Percentiles rank a stretch among this genome's conserved stretches.
These are phyloP conservation scores for Blastocystis sp. DNA, from an alignment of 352 stramenopile genomes.

Conservation along the genomic window DNA sequence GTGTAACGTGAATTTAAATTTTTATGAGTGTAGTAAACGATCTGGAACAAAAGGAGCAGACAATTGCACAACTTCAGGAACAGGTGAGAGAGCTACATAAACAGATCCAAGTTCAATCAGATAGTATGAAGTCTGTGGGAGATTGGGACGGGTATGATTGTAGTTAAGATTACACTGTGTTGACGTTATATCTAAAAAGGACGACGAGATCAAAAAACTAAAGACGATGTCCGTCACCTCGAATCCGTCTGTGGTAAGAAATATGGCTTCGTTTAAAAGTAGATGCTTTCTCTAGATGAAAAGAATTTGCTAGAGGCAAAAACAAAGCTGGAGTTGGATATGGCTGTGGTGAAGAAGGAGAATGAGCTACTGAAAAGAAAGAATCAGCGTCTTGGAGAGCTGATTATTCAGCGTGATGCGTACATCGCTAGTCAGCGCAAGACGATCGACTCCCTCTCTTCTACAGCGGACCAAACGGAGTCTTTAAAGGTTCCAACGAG, in stretches of 20 bases:
- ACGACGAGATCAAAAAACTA: not conserved
- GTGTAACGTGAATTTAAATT: not conserved
- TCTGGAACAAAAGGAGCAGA: not conserved
- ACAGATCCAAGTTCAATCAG: not conserved
- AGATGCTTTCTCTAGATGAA: not conserved
- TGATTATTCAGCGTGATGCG: not conserved
- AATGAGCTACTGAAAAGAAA: not conserved
- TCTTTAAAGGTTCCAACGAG: not conserved
- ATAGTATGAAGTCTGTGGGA: not conserved
- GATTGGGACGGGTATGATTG: not conserved
- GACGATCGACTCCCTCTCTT: not conserved
- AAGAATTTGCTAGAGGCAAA: conserved; percentile 23
- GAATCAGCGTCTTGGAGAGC: conserved; percentile 19
- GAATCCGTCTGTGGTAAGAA: not conserved
- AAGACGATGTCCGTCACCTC: not conserved
- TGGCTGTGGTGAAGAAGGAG: not conserved
- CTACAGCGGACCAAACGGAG: not conserved
- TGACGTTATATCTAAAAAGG: not conserved
- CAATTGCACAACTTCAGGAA: not conserved
- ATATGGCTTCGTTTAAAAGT: not conserved
- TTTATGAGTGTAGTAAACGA: not conserved
- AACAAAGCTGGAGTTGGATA: conserved; percentile 12
- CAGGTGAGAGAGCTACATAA: not conserved
- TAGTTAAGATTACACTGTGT: conserved; percentile 9
- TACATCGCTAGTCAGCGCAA: not conserved